Evolutionary conservation across 495 filamentous ascomycete genomes (phyloP).

Genomic region (Daldinia caldariorum): DNA sequence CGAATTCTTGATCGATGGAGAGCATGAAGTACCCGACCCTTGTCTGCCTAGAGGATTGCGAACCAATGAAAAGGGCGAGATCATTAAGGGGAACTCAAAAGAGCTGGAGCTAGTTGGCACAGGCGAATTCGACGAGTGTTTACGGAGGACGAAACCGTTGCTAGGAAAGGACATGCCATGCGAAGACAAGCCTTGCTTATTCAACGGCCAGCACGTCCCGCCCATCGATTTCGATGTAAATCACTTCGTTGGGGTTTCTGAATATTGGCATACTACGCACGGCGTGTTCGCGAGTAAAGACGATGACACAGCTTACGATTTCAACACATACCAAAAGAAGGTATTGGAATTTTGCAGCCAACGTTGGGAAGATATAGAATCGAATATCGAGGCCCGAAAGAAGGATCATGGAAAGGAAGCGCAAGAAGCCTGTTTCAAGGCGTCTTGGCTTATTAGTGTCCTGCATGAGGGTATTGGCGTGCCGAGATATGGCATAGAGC

Average conservation of each 20-base stretch:
- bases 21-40: conserved; percentile 83
- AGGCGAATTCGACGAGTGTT: conserved; percentile 85
- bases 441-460: conserved; percentile 96
- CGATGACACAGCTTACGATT: conserved; percentile 85
- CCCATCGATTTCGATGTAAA: conserved; percentile 98
- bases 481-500: conserved; percentile 85
- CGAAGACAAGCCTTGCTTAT: conserved; percentile 81
- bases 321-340: conserved; percentile 85
- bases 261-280: conserved; percentile 99
- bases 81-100: conserved; percentile 46
- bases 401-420: conserved; percentile 78
- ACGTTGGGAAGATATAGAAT: conserved; percentile 79
- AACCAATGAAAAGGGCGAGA: conserved; percentile 70
- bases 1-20: conserved; percentile 60
- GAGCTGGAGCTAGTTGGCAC: conserved; percentile 73
- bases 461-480: conserved; percentile 96
- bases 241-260: conserved; percentile 96
- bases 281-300: conserved; percentile 87
- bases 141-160: conserved; percentile 82
- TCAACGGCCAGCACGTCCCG: conserved; percentile 89
- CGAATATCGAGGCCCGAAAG: conserved; percentile 67
- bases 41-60: conserved; percentile 84
- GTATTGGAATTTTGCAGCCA: conserved; percentile 87
- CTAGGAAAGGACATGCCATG: conserved; percentile 92
- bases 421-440: conserved; percentile 94